These are phyloP conservation scores for Cryphonectria radicalis DNA, from an alignment of 2,329 filamentous ascomycete genomes.

Conservation along the genomic window DNA sequence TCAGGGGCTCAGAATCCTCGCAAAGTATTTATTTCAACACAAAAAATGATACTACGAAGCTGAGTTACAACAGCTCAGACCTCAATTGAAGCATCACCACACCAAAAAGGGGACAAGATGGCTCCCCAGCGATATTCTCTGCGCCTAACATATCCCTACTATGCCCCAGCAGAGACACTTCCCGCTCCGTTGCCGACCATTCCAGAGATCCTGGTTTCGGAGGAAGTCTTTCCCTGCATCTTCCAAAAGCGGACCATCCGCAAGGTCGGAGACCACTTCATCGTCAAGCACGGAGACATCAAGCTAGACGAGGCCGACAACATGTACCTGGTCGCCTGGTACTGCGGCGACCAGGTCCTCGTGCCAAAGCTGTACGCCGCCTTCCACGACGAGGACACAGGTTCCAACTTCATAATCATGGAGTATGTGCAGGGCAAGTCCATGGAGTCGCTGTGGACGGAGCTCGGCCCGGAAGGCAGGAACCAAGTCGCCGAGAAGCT, in stretches of 20 bases:
- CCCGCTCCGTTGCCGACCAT: neutral
- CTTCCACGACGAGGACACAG: neutral
- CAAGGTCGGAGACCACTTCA: conserved; percentile 2
- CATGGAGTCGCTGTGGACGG: neutral
- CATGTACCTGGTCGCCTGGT: neutral
- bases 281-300: conserved; percentile 13
- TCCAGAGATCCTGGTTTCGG: neutral
- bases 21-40: neutral
- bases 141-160: neutral
- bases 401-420: conserved; percentile 10
- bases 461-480: conserved; percentile 1
- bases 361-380: conserved; percentile 10
- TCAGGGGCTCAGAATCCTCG: neutral
- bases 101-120: neutral
- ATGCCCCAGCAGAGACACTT: conserved; percentile 3
- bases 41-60: neutral
- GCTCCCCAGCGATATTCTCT: neutral
- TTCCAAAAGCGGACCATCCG: conserved; percentile 1
- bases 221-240: conserved; percentile 9
- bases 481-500: neutral
- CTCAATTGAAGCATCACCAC: neutral
- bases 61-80: no score
- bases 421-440: conserved; percentile 3
- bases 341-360: neutral
- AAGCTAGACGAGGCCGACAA: conserved; percentile 15